phyloP scores from a whole-genome alignment of 129 eudicot genomes.

The Erigeron canadensis region DNA sequence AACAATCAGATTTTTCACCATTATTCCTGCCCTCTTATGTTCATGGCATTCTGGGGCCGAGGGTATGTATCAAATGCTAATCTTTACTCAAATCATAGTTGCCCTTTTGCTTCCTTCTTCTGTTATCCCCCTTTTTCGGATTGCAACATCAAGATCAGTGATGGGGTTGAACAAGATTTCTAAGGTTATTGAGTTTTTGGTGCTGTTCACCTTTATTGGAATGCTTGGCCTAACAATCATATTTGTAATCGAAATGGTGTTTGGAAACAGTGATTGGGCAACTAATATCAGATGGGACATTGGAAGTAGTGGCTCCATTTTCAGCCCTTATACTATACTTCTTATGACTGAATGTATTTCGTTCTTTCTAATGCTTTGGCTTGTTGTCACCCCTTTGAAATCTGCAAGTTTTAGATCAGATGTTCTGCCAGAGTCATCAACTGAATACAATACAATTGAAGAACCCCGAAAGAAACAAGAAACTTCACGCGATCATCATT shows the following conservation, averaged over 20 bases:
- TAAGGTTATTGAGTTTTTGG: conserved; percentile 46
- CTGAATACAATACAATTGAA: conserved; percentile 35
- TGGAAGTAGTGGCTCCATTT: conserved; percentile 47
- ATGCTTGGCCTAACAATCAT: conserved; percentile 61
- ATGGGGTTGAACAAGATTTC: conserved; percentile 72
- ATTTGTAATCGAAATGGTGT: conserved; percentile 75
- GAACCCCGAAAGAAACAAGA: conserved; percentile 34
- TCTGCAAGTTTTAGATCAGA: too few species aligned
- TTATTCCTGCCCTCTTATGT: conserved; percentile 70
- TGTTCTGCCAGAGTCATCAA: conserved; percentile 30
- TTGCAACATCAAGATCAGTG: conserved; percentile 70
- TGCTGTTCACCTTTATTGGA: conserved; percentile 62
- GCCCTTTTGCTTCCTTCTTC: conserved; percentile 89
- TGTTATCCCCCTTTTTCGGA: conserved; percentile 84
- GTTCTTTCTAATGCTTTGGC: too few species aligned
- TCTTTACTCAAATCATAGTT: conserved; percentile 69
- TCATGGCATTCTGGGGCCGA: conserved; percentile 80
- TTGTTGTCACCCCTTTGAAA: too few species aligned
- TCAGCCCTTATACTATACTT: conserved; percentile 8
- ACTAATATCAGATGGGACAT: conserved; percentile 69
- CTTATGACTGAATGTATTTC: too few species aligned
- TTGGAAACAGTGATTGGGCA: conserved; percentile 89
- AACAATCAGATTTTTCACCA: conserved; percentile 63
- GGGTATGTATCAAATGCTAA: conserved; percentile 78
- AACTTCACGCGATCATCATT: conserved; percentile 29